Evolutionary conservation across 352 stramenopile species (phyloP).

Genomic region (Pseudoperonospora humuli): DNA sequence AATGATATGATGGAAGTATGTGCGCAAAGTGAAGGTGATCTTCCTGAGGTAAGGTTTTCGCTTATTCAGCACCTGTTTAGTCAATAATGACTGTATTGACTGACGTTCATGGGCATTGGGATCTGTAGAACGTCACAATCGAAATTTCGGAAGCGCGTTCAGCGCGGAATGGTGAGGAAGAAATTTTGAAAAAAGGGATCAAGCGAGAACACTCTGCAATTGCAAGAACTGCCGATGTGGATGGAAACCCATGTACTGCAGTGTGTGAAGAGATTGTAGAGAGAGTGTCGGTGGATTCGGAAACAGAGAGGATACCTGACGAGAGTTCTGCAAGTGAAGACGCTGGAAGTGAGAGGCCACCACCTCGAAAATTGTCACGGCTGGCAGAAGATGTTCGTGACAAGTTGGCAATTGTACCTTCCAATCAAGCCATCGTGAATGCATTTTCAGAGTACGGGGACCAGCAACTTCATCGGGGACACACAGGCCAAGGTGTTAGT

Average conservation of each 20-base stretch:
- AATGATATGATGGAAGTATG: slow-evolving; percentile 4
- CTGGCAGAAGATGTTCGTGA: slow-evolving; percentile 40
- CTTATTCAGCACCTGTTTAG: neutral
- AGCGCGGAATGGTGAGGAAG: slow-evolving; percentile 6
- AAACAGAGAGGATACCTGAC: slow-evolving; percentile 6
- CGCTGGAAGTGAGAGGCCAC: neutral
- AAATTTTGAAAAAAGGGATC: slow-evolving; percentile 2
- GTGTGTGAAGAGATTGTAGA: neutral
- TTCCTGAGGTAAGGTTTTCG: slow-evolving; percentile 4
- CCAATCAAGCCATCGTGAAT: slow-evolving; percentile 60
- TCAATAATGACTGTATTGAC: no score
- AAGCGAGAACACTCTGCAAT: slow-evolving; percentile 8
- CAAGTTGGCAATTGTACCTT: slow-evolving; percentile 20
- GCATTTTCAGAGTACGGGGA: slow-evolving; percentile 48
- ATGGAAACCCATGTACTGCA: neutral
- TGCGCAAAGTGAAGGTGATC: slow-evolving; percentile 2
- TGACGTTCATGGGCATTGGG: neutral
- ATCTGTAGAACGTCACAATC: slow-evolving; percentile 3
- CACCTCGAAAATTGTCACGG: slow-evolving; percentile 23
- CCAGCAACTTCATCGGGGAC: slow-evolving; percentile 34
- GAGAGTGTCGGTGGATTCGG: neutral
- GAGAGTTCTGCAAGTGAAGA: neutral
- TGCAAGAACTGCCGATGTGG: neutral
- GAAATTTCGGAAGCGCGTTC: slow-evolving; percentile 3
- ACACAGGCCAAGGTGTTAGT: slow-evolving; percentile 52